Conservation (phyloP, 2,329 filamentous ascomycete species). For the Lachnellula subtilissima region DNA sequence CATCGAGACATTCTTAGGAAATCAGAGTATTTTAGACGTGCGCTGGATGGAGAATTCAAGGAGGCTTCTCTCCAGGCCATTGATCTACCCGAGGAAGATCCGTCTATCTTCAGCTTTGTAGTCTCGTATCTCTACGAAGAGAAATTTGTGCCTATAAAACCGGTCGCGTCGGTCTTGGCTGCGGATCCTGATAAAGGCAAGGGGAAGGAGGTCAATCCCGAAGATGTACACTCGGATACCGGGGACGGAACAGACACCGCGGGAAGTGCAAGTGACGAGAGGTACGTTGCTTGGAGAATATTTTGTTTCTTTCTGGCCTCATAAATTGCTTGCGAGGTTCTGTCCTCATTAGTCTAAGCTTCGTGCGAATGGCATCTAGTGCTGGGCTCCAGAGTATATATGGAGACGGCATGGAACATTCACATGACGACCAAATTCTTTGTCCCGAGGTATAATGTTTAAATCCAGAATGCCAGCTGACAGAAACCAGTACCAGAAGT, state of each 20-base stretch:
- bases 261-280: conserved; percentile 35
- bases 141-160: conserved; percentile 41
- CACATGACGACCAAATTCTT: neutral
- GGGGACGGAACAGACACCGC: conserved; percentile 31
- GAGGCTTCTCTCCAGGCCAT: conserved; percentile 44
- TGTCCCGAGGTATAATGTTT: neutral
- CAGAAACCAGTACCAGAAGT: conserved; percentile 26
- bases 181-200: conserved; percentile 35
- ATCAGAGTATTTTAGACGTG: conserved; percentile 45
- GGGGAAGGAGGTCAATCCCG: conserved; percentile 36
- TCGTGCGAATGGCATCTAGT: no score
- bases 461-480: conserved; percentile 3
- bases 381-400: no score
- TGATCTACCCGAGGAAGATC: conserved; percentile 47
- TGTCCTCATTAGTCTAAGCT: no score
- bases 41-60: conserved; percentile 43
- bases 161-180: conserved; percentile 37
- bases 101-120: conserved; percentile 47
- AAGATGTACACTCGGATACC: conserved; percentile 25
- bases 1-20: conserved; percentile 43
- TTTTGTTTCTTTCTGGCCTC: neutral
- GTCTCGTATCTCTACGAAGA: conserved; percentile 48
- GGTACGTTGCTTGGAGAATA: conserved; percentile 16
- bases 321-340: no score
- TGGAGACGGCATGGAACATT: neutral